Conservation (phyloP, 176 grass and related monocot genomes). For the Puya raimondii region DNA sequence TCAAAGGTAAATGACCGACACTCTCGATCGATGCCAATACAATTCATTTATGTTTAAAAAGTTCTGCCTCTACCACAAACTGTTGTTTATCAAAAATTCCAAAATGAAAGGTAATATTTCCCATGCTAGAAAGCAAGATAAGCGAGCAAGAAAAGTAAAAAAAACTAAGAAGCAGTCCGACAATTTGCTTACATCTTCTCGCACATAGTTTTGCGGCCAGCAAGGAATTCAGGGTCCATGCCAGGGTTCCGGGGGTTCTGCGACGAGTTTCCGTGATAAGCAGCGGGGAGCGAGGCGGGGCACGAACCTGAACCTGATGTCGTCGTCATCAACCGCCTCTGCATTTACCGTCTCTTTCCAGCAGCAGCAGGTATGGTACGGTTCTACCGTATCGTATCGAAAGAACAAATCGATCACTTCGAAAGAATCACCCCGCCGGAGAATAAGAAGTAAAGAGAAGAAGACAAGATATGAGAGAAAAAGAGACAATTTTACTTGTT, state of each 20-base stretch:
- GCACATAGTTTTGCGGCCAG: conserved; percentile 30
- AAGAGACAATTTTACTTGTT: too few relatives aligned
- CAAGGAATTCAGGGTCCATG: conserved; percentile 32
- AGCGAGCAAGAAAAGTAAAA: too few relatives aligned
- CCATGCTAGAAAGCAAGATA: not conserved
- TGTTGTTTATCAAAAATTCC: not conserved
- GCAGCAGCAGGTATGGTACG: too few relatives aligned
- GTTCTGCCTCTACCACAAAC: not conserved
- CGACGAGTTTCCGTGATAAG: conserved; percentile 24
- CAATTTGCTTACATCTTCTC: conserved; percentile 46
- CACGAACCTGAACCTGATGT: not conserved
- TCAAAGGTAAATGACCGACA: not conserved
- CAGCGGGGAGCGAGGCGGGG: not conserved
- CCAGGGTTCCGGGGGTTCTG: conserved; percentile 21
- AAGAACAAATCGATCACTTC: too few relatives aligned
- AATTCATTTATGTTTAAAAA: too few relatives aligned
- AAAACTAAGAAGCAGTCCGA: conserved; percentile 1
- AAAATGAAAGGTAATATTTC: not conserved
- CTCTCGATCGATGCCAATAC: too few relatives aligned
- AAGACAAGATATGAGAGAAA: too few relatives aligned
- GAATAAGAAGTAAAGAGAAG: too few relatives aligned
- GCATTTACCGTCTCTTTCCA: too few relatives aligned
- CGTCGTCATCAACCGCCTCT: too few relatives aligned
- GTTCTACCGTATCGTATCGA: too few relatives aligned
- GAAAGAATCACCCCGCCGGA: too few relatives aligned